Percentiles rank a stretch among this genome's conserved stretches.
phyloP scores from a whole-genome alignment of 495 filamentous ascomycete species.

The Aspergillus mulundensis region DNA sequence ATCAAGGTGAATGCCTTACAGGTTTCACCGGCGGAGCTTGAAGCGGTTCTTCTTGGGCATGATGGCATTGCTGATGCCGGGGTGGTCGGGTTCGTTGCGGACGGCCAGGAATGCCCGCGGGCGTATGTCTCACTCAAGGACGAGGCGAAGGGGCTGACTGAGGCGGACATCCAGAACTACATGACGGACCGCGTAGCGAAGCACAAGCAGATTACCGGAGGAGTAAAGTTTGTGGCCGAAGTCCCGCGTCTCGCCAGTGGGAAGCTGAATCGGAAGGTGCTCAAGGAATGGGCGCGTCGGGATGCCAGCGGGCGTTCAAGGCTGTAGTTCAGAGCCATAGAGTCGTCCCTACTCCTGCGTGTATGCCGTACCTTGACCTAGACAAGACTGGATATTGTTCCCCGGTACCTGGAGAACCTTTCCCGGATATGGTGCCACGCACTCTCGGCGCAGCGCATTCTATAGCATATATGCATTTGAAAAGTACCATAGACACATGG shows the following conservation, averaged over 20 bases:
- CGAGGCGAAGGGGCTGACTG: conserved; percentile 33
- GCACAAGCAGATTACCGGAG: conserved; percentile 63
- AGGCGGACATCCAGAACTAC: conserved; percentile 52
- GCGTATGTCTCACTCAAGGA: conserved; percentile 15
- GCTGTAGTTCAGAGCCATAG: conserved; percentile 3
- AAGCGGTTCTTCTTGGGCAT: conserved; percentile 40
- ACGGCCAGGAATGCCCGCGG: conserved; percentile 7
- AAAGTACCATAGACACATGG: too few species aligned
- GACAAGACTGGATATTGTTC: neutral
- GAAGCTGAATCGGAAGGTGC: conserved; percentile 38
- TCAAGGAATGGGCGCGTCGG: conserved; percentile 34
- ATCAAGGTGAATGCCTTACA: conserved; percentile 44
- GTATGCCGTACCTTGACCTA: neutral
- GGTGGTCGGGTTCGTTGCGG: conserved; percentile 29
- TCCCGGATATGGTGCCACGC: neutral
- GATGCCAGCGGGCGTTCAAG: neutral
- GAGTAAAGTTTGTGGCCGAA: conserved; percentile 53
- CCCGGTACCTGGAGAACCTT: neutral
- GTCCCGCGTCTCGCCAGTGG: conserved; percentile 54
- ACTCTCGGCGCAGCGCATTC: too few species aligned
- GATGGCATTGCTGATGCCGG: conserved; percentile 41
- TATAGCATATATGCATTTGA: too few species aligned
- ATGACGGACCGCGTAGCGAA: conserved; percentile 48
- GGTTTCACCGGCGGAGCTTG: conserved; percentile 46
- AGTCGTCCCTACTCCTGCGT: too few species aligned